Percentiles rank a stretch among this genome's conserved stretches.
Evolutionary conservation across 768 basidiomycete genomes (phyloP).

Genomic region (Psilocybe cyanescens): DNA sequence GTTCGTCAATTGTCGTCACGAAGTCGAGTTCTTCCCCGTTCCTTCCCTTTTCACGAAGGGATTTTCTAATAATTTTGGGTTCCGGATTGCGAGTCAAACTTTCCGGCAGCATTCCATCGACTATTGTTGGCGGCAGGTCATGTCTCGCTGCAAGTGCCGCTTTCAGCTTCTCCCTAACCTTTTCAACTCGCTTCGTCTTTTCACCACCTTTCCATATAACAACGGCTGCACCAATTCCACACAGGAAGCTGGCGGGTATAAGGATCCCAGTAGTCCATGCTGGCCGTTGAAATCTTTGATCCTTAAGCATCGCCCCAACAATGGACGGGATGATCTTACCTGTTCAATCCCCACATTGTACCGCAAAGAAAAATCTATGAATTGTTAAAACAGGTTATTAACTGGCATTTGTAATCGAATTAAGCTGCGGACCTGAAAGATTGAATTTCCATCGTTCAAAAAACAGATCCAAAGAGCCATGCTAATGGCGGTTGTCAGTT

Average conservation of each 20-base stretch:
- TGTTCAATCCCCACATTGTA: slow-evolving; percentile 81
- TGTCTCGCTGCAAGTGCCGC: slow-evolving; percentile 41
- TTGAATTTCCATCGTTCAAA: slow-evolving; percentile 74
- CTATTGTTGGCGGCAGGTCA: slow-evolving; percentile 9
- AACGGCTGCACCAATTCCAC: slow-evolving; percentile 74
- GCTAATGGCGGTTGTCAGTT: slow-evolving; percentile 32
- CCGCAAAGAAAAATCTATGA: slow-evolving; percentile 65
- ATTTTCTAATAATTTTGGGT: slow-evolving; percentile 37
- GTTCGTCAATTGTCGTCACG: slow-evolving; percentile 39
- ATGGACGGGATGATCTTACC: slow-evolving; percentile 36
- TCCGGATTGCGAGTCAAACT: slow-evolving; percentile 46
- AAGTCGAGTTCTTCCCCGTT: slow-evolving; percentile 17
- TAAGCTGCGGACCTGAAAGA: slow-evolving; percentile 64
- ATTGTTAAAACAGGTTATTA: not conserved
- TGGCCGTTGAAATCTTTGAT: slow-evolving; percentile 58
- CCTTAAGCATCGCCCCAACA: not conserved
- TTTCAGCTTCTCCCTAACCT: slow-evolving; percentile 64
- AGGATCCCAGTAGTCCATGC: slow-evolving; percentile 70
- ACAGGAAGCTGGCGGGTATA: slow-evolving; percentile 75
- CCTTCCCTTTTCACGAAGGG: slow-evolving; percentile 10
- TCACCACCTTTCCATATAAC: slow-evolving; percentile 77
- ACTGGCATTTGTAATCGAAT: not conserved
- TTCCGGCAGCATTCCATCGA: slow-evolving; percentile 31
- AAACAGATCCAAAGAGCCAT: slow-evolving; percentile 75
- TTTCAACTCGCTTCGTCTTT: slow-evolving; percentile 67